phyloP scores from a whole-genome alignment of 2,329 filamentous ascomycete species.

The Ramichloridium luteum region DNA sequence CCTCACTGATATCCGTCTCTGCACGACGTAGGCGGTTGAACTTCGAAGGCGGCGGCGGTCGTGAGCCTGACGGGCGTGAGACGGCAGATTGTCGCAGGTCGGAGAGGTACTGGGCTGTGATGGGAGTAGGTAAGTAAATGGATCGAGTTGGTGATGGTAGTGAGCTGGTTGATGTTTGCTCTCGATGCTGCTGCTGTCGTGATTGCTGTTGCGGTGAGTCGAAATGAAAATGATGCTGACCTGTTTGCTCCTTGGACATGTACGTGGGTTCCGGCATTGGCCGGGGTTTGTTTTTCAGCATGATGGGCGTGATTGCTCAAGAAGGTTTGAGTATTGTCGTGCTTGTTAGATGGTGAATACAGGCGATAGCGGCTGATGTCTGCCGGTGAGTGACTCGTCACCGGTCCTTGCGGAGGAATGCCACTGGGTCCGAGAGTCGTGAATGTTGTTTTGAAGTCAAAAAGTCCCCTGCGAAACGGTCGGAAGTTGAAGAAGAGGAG shows the following conservation, averaged over 20 bases:
- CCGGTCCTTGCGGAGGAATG: no score
- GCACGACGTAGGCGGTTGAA: conserved; percentile 19
- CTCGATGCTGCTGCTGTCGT: no score
- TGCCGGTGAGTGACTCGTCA: no score
- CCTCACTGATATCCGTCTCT: conserved; percentile 18
- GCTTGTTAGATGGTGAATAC: no score
- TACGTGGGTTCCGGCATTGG: conserved; percentile 16
- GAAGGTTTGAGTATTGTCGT: no score
- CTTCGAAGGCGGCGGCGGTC: conserved; percentile 47
- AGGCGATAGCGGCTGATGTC: no score
- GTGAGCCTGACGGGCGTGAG: conserved; percentile 56
- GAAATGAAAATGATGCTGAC: conserved; percentile 15
- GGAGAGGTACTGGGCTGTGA: conserved; percentile 55
- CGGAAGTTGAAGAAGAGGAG: no score
- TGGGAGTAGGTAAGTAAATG: conserved; percentile 16
- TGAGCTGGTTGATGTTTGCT: conserved; percentile 6
- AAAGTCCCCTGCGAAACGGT: no score
- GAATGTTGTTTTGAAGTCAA: no score
- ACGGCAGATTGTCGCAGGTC: conserved; percentile 57
- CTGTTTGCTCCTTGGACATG: conserved; percentile 21
- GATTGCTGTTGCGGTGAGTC: no score
- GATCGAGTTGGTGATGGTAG: conserved; percentile 8
- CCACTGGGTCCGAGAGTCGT: no score
- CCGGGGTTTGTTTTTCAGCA: conserved; percentile 15
- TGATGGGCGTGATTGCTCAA: conserved; percentile 4